Conservation (phyloP, 305 asterid genomes). For the Solanum aculeatissimum region DNA sequence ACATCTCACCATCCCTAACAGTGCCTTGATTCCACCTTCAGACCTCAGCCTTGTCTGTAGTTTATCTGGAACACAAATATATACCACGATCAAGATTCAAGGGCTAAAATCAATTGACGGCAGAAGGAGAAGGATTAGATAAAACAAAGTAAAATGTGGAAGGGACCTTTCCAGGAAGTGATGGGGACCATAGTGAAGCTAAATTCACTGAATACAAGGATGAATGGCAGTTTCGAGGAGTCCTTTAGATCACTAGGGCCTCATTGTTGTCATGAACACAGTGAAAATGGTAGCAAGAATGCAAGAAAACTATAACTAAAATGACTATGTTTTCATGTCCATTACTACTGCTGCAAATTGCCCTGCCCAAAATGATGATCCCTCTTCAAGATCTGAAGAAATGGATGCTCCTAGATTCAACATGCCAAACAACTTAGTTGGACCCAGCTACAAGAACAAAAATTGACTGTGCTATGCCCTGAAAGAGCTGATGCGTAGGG, state of each 20-base stretch:
- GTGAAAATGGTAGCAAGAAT: neutral
- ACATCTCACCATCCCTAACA: conserved; percentile 92
- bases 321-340: neutral
- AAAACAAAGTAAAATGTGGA: neutral
- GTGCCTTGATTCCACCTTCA: conserved; percentile 96
- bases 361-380: neutral
- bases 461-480: neutral
- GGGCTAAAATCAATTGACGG: neutral
- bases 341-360: neutral
- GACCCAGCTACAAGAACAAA: neutral
- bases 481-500: neutral
- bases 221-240: neutral
- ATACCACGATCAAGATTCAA: conserved; percentile 1
- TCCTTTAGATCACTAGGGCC: neutral
- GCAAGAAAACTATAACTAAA: neutral
- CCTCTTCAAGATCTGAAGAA: neutral
- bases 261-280: neutral
- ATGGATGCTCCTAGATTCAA: neutral
- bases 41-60: conserved; percentile 79
- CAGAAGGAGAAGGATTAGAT: neutral
- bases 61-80: conserved; percentile 49
- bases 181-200: neutral
- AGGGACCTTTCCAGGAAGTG: neutral
- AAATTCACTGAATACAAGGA: neutral
- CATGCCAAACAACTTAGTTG: neutral